Base-by-base conservation (phyloP, 768 basidiomycete species). In the Mycena metata region DNA sequence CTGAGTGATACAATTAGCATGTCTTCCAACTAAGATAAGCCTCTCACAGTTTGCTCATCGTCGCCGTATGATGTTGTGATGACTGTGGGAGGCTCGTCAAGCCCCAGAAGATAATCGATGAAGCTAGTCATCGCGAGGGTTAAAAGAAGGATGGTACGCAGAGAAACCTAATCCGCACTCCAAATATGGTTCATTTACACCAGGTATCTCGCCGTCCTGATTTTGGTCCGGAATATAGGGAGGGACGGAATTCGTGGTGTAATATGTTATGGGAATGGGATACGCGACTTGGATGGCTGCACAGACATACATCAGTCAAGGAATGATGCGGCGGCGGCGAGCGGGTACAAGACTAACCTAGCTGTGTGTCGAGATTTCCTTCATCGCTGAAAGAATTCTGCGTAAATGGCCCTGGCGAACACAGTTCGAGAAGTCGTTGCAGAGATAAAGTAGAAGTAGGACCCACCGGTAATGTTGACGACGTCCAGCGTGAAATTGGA, bases 281-380 rank as follows among this genome's bases (percentile, higher is more conserved):
- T 80, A 82, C n/a, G 83, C 79, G 42, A 87, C 64, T 26, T 85
- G 85, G 26, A 78, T 82, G 10, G 79, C 82, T 71, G 51, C 21
- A 43, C 8, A 36, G 1, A 6, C 33, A 26, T 9, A 41, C 30
- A 13, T 10, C 16, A 81, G 83, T 70, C 83, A 72, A n/a, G n/a
- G 3, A 85, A 73, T n/a, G n/a, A 79, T 5, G 80, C 76, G 24
- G 74, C 77, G 30, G 80, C 76, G 24, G 74, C 77, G 30, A 72
- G 77, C 82, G n/a, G 82, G 83, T 5, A 33, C 82, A 83, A 13
- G 67, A 61, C 17, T 83, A 81, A 39, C 79, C 82, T 60, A 82
- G 82, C 60, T 86, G 84, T 19, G 80, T 80, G 51, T 85, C 84
- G 21, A 86, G 74, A 67, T 85, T 79, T 0, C 83, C 87, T 39